Evolutionary conservation across 2,329 filamentous ascomycete genomes (phyloP).

Genomic region (Meredithiella fracta): DNA sequence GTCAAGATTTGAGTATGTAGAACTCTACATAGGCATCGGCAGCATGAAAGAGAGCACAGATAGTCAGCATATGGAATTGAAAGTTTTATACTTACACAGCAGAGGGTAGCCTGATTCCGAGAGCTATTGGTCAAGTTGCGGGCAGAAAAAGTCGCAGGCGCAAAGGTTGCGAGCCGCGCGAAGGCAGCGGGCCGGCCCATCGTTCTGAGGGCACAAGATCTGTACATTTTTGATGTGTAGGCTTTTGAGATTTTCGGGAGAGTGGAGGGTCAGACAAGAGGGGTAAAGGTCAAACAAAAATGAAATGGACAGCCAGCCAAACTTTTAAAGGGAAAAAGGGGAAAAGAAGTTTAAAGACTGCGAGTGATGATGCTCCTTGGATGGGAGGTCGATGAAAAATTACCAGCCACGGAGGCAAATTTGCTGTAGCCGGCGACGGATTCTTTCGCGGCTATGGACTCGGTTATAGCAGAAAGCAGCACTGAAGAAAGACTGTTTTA

Average conservation of each 20-base stretch:
- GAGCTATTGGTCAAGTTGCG: constrained; percentile 9
- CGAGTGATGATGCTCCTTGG: background rate
- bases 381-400: background rate
- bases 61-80: constrained; percentile 18
- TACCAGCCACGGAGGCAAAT: background rate
- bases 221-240: constrained; percentile 10
- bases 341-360: background rate
- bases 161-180: constrained; percentile 11
- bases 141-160: constrained; percentile 14
- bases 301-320: background rate
- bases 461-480: background rate
- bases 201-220: constrained; percentile 13
- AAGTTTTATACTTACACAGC: constrained; percentile 13
- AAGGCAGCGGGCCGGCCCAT: constrained; percentile 10
- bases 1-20: background rate
- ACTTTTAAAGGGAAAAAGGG: background rate
- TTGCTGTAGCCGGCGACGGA: background rate
- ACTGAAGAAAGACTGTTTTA: background rate
- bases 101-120: constrained; percentile 16
- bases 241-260: no score
- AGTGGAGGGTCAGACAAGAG: background rate
- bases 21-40: background rate
- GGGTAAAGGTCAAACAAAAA: background rate
- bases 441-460: background rate
- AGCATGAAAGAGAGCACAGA: background rate